Evolutionary conservation across 169 alveolate genomes (phyloP).

Genomic region (Cryptosporidium parvum): DNA sequence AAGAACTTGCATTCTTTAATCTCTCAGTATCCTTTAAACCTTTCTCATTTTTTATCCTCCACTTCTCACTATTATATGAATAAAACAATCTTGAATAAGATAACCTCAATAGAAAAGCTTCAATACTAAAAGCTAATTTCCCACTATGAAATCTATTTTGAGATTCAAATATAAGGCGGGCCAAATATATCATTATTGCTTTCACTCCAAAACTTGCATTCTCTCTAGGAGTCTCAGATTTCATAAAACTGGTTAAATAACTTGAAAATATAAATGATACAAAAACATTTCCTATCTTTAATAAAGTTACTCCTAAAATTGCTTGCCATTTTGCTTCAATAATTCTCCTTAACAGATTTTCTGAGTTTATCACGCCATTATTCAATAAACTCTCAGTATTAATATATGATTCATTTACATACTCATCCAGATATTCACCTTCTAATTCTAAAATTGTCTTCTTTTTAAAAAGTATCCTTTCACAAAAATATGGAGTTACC

Average conservation of each 20-base stretch:
- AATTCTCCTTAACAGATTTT: not conserved
- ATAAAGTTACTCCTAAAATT: conserved; percentile 4
- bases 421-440: conserved; percentile 35
- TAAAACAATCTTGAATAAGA: conserved; percentile 12
- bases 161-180: conserved; percentile 36
- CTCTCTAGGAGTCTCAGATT: not conserved
- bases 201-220: not conserved
- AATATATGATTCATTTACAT: not conserved
- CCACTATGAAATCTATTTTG: conserved; percentile 47
- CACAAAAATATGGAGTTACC: conserved; percentile 44
- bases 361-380: not conserved
- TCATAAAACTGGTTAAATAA: conserved; percentile 14
- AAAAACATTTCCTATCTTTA: conserved; percentile 26
- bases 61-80: not conserved
- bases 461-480: conserved; percentile 9
- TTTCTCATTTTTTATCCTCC: not conserved
- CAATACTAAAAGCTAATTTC: conserved; percentile 14
- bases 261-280: conserved; percentile 17
- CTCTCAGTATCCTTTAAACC: not conserved
- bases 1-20: not conserved
- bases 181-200: conserved; percentile 2
- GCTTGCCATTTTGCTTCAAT: not conserved
- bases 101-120: conserved; percentile 18
- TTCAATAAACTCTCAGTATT: not conserved
- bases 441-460: conserved; percentile 2